Conservation (phyloP, 106 monocot species). For the Cymbidium sinense region DNA sequence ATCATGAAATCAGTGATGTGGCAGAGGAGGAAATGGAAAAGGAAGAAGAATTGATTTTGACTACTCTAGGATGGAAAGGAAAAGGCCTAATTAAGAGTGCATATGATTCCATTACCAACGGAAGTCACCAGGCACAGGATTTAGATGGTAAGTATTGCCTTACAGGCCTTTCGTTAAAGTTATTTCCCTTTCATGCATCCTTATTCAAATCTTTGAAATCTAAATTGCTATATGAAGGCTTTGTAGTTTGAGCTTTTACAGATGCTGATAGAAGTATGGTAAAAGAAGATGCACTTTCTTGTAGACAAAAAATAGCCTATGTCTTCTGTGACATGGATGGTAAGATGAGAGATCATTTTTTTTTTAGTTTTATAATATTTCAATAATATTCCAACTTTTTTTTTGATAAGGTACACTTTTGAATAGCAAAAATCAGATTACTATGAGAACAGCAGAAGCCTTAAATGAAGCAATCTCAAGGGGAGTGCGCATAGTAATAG, state of each 20-base stretch:
- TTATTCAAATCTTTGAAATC: slow-evolving; percentile 12
- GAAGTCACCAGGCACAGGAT: slow-evolving; percentile 21
- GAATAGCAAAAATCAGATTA: slow-evolving; percentile 83
- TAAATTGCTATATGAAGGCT: slow-evolving; percentile 24
- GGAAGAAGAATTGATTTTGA: slow-evolving; percentile 75
- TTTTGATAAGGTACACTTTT: slow-evolving; percentile 71
- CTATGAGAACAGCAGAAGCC: slow-evolving; percentile 62
- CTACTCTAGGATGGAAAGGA: slow-evolving; percentile 89
- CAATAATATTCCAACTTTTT: neutral
- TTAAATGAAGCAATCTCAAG: slow-evolving; percentile 75
- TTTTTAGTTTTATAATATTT: neutral
- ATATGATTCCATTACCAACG: slow-evolving; percentile 35
- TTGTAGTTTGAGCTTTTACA: slow-evolving; percentile 47
- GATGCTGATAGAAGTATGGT: slow-evolving; percentile 32
- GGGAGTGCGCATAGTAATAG: slow-evolving; percentile 81
- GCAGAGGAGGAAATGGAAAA: slow-evolving; percentile 83
- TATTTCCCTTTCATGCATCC: neutral
- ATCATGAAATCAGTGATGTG: slow-evolving; percentile 67
- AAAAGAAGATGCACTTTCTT: slow-evolving; percentile 43
- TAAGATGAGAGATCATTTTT: slow-evolving; percentile 9
- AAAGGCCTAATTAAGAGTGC: slow-evolving; percentile 72
- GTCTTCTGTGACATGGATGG: slow-evolving; percentile 99
- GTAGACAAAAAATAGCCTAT: slow-evolving; percentile 73
- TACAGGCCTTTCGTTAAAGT: neutral
- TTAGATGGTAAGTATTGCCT: slow-evolving; percentile 34